Conservation (phyloP, 2,329 filamentous ascomycete species). For the Cladosporium sp. region DNA sequence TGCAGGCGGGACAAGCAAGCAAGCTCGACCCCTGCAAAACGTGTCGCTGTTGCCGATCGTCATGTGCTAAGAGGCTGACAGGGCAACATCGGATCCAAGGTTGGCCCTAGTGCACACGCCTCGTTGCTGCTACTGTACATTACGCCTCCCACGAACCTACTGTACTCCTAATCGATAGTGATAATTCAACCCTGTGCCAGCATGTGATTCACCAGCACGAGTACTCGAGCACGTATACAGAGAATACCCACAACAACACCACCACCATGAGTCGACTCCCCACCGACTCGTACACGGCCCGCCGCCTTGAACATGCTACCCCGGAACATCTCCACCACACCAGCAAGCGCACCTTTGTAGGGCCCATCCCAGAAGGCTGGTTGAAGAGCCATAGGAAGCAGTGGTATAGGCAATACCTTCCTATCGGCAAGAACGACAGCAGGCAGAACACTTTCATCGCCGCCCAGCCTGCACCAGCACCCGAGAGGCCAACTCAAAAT, state of each 20-base stretch:
- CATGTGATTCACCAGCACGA: neutral
- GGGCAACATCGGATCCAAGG: neutral
- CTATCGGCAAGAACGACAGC: slow-evolving; percentile 33
- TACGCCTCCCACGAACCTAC: neutral
- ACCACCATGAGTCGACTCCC: slow-evolving; percentile 27
- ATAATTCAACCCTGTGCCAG: neutral
- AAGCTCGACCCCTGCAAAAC: neutral
- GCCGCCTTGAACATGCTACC: slow-evolving; percentile 56
- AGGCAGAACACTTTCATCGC: slow-evolving; percentile 33
- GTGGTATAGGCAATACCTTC: slow-evolving; percentile 60
- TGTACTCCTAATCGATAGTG: neutral
- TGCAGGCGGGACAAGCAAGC: neutral
- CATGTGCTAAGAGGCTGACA: too few species aligned
- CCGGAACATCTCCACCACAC: slow-evolving; percentile 64
- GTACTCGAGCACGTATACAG: neutral
- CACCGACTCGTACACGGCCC: slow-evolving; percentile 44
- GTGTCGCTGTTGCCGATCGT: neutral
- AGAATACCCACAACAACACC: neutral
- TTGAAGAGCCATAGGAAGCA: slow-evolving; percentile 63
- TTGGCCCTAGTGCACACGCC: neutral
- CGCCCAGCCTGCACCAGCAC: slow-evolving; percentile 26
- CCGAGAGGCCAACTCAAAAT: neutral
- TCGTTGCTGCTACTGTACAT: neutral
- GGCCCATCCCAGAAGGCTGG: slow-evolving; percentile 67
- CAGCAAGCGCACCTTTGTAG: slow-evolving; percentile 64